A percentile compares a stretch with the other conserved stretches of the same genome.
These are phyloP conservation scores for Trametes gibbosa DNA, from an alignment of 768 basidiomycete genomes.

Conservation along the genomic window DNA sequence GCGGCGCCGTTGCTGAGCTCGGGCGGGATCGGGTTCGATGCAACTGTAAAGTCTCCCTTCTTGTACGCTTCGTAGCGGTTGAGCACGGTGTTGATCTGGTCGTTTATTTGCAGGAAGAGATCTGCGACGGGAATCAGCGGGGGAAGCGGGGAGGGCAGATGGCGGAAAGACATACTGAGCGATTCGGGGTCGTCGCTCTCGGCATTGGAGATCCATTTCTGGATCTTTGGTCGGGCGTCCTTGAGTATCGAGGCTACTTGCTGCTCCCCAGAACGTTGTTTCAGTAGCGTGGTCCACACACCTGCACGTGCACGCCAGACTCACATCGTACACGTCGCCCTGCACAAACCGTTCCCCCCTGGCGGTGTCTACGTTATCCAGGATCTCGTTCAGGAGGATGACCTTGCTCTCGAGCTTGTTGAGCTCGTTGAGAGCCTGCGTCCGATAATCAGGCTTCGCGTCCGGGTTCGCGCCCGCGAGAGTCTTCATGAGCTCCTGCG, in stretches of 20 bases:
- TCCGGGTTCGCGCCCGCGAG: constrained; percentile 95
- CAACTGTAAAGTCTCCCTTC: constrained; percentile 77
- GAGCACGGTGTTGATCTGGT: constrained; percentile 93
- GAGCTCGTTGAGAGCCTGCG: constrained; percentile 85
- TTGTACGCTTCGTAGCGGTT: constrained; percentile 92
- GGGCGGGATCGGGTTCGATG: constrained; percentile 65
- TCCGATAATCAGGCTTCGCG: constrained; percentile 89
- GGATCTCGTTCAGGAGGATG: constrained; percentile 93
- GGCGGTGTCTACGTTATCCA: constrained; percentile 80
- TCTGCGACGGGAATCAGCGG: constrained; percentile 44
- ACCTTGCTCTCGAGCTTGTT: constrained; percentile 95
- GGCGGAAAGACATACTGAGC: constrained; percentile 51
- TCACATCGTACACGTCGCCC: constrained; percentile 91
- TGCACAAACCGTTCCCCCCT: constrained; percentile 76
- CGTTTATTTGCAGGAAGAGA: constrained; percentile 93
- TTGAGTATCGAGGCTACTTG: constrained; percentile 87
- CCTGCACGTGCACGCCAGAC: constrained; percentile 26
- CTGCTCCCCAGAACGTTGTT: constrained; percentile 34
- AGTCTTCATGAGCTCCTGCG: constrained; percentile 96
- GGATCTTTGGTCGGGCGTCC: constrained; percentile 87
- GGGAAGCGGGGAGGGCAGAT: background rate
- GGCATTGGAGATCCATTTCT: constrained; percentile 97
- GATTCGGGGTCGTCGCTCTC: constrained; percentile 87
- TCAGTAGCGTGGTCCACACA: background rate
- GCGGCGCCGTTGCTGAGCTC: constrained; percentile 45